These are phyloP conservation scores for Pleodorina starrii DNA, from an alignment of 139 green algal species.

Conservation along the genomic window DNA sequence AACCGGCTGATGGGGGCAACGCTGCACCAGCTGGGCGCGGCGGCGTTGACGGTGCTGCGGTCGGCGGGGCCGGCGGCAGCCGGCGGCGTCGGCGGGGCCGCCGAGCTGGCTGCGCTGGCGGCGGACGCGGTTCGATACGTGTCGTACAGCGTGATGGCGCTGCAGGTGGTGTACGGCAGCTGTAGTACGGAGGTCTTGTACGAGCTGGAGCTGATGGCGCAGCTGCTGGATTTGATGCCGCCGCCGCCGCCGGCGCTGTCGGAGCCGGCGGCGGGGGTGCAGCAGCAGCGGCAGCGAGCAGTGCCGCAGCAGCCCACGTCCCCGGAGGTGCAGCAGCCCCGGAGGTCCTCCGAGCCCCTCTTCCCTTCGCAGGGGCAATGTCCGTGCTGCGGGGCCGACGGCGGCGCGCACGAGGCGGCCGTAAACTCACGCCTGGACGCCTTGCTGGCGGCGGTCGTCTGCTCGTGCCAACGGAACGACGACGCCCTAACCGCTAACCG, in stretches of 20 bases:
- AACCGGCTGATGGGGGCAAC: neutral
- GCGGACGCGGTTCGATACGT: neutral
- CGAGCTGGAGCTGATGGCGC: conserved; percentile 5
- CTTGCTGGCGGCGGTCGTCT: neutral
- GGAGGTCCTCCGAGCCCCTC: too few species aligned
- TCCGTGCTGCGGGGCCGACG: neutral
- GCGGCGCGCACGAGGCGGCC: neutral
- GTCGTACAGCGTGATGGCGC: neutral
- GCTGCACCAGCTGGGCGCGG: neutral
- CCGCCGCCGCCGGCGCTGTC: neutral
- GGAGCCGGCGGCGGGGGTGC: neutral
- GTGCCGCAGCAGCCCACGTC: too few species aligned
- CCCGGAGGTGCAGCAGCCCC: too few species aligned
- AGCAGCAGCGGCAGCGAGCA: neutral
- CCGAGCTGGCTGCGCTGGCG: neutral
- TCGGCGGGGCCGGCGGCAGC: neutral
- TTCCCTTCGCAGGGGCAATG: neutral
- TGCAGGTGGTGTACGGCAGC: conserved; percentile 18
- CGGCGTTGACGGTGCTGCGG: neutral
- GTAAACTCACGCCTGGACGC: neutral
- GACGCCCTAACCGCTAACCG: neutral
- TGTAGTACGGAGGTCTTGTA: conserved; percentile 47
- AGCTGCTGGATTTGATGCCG: neutral
- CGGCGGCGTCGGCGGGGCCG: neutral
- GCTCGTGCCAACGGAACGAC: neutral